Evolutionary conservation across 2,329 filamentous ascomycete species (phyloP).

Genomic region (Ophiocordyceps camponoti-leonardi): DNA sequence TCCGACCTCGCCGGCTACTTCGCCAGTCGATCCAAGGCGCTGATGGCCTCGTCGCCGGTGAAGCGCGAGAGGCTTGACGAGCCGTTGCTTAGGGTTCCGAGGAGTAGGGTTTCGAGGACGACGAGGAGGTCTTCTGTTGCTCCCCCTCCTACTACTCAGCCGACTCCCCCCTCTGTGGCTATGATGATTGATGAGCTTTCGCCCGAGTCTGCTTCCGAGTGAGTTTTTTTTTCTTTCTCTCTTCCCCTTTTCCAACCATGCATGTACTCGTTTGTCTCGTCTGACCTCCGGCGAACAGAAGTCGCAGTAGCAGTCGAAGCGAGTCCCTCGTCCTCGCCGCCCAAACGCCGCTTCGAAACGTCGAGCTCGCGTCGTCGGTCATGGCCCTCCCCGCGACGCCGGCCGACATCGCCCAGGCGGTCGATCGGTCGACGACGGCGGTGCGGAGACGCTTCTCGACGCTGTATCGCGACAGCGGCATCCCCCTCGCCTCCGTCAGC

Average conservation of each 20-base stretch:
- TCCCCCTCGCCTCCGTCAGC: constrained; percentile 46
- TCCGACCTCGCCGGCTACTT: constrained; percentile 59
- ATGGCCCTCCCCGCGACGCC: constrained; percentile 69
- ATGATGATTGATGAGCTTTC: background rate
- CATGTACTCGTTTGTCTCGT: too few relatives aligned
- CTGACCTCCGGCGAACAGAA: too few relatives aligned
- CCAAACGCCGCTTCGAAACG: constrained; percentile 31
- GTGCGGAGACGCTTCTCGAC: constrained; percentile 49
- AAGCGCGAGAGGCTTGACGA: constrained; percentile 33
- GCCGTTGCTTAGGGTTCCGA: constrained; percentile 18
- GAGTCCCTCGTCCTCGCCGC: constrained; percentile 11
- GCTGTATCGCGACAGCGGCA: constrained; percentile 46
- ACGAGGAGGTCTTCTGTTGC: constrained; percentile 5
- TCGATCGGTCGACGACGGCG: constrained; percentile 53
- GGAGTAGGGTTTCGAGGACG: constrained; percentile 26
- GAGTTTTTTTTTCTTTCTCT: too few relatives aligned
- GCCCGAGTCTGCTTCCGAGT: too few relatives aligned
- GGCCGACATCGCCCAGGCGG: constrained; percentile 55
- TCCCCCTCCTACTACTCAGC: background rate
- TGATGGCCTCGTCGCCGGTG: constrained; percentile 38
- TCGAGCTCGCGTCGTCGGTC: constrained; percentile 36
- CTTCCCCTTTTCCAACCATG: too few relatives aligned
- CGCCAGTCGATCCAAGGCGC: constrained; percentile 41
- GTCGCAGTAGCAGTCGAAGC: too few relatives aligned
- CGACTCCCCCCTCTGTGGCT: too few relatives aligned